Conservation (phyloP, 352 stramenopile species). For the Globisporangium splendens region DNA sequence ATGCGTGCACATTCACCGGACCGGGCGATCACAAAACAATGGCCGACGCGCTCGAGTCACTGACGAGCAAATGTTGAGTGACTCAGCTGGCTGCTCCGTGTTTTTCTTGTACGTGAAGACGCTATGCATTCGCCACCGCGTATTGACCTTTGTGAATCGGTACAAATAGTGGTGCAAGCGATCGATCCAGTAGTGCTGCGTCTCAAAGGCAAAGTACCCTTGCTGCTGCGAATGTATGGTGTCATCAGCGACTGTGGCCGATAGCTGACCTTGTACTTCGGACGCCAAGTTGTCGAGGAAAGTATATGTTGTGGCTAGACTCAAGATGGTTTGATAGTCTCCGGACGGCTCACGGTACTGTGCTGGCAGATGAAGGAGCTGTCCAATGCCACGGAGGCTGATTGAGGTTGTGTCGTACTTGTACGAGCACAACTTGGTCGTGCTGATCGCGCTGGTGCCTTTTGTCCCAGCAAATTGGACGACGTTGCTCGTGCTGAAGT, state of each 20-base stretch:
- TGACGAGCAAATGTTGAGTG: slow-evolving; percentile 16
- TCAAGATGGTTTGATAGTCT: slow-evolving; percentile 12
- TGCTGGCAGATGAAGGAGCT: slow-evolving; percentile 22
- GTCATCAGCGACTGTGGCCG: background rate
- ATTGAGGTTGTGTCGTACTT: slow-evolving; percentile 35
- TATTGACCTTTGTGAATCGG: slow-evolving; percentile 11
- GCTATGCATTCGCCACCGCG: slow-evolving; percentile 17
- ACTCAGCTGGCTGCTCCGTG: background rate
- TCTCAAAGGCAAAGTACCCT: slow-evolving; percentile 14
- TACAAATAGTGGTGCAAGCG: slow-evolving; percentile 27
- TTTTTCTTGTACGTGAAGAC: slow-evolving; percentile 12
- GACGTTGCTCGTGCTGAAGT: background rate
- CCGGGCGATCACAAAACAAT: slow-evolving; percentile 13
- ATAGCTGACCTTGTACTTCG: slow-evolving; percentile 7
- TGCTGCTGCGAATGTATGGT: background rate
- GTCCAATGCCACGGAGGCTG: slow-evolving; percentile 18
- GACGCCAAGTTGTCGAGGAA: slow-evolving; percentile 36
- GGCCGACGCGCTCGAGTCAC: slow-evolving; percentile 3
- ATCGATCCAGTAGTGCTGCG: slow-evolving; percentile 27
- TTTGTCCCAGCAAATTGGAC: slow-evolving; percentile 16
- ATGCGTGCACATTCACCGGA: slow-evolving; percentile 10
- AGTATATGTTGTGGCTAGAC: slow-evolving; percentile 20
- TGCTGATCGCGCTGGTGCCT: slow-evolving; percentile 8
- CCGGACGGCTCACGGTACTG: slow-evolving; percentile 8
- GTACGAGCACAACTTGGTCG: slow-evolving; percentile 26